phyloP scores from a whole-genome alignment of 2,329 filamentous ascomycete species.

The Sclerotinia minor region DNA sequence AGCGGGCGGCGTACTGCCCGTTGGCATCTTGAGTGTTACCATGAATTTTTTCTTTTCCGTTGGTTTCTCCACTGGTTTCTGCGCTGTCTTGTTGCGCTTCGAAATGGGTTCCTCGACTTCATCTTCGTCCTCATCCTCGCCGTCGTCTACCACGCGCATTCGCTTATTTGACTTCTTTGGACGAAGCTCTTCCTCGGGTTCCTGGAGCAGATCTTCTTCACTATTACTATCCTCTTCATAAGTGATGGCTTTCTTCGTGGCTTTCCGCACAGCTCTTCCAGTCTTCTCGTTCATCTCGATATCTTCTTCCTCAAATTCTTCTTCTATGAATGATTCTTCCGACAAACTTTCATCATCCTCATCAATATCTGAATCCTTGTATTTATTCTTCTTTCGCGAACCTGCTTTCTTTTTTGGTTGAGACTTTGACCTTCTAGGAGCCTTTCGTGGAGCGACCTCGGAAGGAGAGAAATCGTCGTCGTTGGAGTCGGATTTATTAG shows the following conservation, averaged over 20 bases:
- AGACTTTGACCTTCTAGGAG: conserved; percentile 44
- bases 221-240: conserved; percentile 51
- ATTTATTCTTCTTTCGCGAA: conserved; percentile 47
- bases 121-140: conserved; percentile 38
- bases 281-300: conserved; percentile 49
- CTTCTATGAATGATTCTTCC: conserved; percentile 53
- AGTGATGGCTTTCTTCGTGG: conserved; percentile 48
- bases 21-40: conserved; percentile 39
- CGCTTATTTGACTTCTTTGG: conserved; percentile 36
- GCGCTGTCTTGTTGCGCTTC: conserved; percentile 17
- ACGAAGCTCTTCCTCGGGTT: conserved; percentile 34
- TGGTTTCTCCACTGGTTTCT: conserved; percentile 12
- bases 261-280: conserved; percentile 52
- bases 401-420: conserved; percentile 37
- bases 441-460: conserved; percentile 50
- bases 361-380: conserved; percentile 62
- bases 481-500: conserved; percentile 65
- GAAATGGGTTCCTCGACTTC: conserved; percentile 25
- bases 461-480: conserved; percentile 65
- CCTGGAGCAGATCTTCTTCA: conserved; percentile 43
- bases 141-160: conserved; percentile 31
- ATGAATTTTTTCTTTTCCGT: conserved; percentile 30
- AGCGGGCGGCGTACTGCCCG: conserved; percentile 23
- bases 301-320: conserved; percentile 45
- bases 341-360: conserved; percentile 52